Base-by-base conservation (phyloP, 1,139 yeast species). In the Candida sanyaensis region DNA sequence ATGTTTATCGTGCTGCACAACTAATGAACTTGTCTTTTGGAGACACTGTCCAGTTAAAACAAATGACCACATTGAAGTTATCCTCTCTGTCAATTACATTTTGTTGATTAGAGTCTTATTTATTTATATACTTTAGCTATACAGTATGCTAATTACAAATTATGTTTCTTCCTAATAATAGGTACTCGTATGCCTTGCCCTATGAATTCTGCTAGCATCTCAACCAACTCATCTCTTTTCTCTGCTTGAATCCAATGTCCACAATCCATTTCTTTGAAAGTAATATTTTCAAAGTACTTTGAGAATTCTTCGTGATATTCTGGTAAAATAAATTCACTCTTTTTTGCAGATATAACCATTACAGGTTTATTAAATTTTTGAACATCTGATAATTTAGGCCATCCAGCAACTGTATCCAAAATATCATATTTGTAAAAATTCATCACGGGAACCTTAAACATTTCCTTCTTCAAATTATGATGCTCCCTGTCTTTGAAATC, bases 201-300 rank as follows among this genome's bases (percentile, higher is more conserved):
- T 7, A 61, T 38, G 44, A 67, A 66, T 31, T 48, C 46, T 32
- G 54, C 56, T 54, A 63, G 57, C 39, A 55, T 62, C 7, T 53
- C 55, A 37, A 71, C 65, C 54, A 77, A 76, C 50, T 64, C 63
- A 10, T 61, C 53, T 3, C 78, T 78, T 52, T 65, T 62, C 46
- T 77, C 80, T 21, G 69, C 65, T 28, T 76, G 67, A 3, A 78
- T 59, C 70, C 78, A 77, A 61, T 79, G 83, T 8, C 78, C 75
- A 30, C 78, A 63, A 46, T 77, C 71, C 44, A 71, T 68, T 13
- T 64, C 68, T 21, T 57, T 57, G 38, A 63, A 57, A 29, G 55
- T 54, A 23, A 65, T 48, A 37, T 69, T 49, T 24, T 71, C 61
- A 61, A 78, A 79, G 53, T 71, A 74, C 5, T 57, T 54, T 2